phyloP scores from a whole-genome alignment of 768 basidiomycete species.

The Termitomyces bulborhizus region DNA sequence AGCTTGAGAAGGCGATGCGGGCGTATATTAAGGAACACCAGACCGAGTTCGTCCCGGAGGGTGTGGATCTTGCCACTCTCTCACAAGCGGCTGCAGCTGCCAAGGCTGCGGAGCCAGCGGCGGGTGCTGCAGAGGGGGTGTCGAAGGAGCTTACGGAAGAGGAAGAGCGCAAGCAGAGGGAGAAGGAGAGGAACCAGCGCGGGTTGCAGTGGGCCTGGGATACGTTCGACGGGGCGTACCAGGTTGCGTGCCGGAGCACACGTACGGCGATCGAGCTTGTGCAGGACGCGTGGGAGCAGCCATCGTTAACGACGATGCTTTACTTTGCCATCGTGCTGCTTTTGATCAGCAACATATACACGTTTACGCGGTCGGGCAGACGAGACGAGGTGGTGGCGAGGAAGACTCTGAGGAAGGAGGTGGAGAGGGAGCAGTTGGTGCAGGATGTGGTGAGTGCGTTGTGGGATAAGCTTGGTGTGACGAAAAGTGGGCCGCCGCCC shows the following conservation, averaged over 20 bases:
- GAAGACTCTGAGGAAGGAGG: slow-evolving; percentile 47
- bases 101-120: slow-evolving; percentile 11
- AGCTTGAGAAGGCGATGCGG: slow-evolving; percentile 81
- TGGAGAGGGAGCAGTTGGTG: slow-evolving; percentile 72
- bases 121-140: slow-evolving; percentile 19
- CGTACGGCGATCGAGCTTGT: slow-evolving; percentile 72
- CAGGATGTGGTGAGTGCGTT: slow-evolving; percentile 66
- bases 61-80: slow-evolving; percentile 55
- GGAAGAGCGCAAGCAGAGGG: slow-evolving; percentile 48
- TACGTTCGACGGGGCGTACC: slow-evolving; percentile 70
- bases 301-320: slow-evolving; percentile 63
- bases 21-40: slow-evolving; percentile 86
- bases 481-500: slow-evolving; percentile 23
- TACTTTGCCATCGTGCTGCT: slow-evolving; percentile 68
- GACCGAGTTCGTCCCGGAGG: slow-evolving; percentile 84
- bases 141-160: slow-evolving; percentile 20
- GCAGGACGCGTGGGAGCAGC: slow-evolving; percentile 74
- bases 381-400: slow-evolving; percentile 35
- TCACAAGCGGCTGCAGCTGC: slow-evolving; percentile 33
- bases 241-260: slow-evolving; percentile 67
- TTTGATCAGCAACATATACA: slow-evolving; percentile 76
- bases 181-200: slow-evolving; percentile 63
- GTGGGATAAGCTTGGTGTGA: slow-evolving; percentile 61
- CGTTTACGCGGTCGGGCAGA: slow-evolving; percentile 36
- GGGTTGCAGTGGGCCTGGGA: slow-evolving; percentile 87